Evolutionary conservation across 352 stramenopile species (phyloP).

Genomic region (Globisporangium okanoganense): DNA sequence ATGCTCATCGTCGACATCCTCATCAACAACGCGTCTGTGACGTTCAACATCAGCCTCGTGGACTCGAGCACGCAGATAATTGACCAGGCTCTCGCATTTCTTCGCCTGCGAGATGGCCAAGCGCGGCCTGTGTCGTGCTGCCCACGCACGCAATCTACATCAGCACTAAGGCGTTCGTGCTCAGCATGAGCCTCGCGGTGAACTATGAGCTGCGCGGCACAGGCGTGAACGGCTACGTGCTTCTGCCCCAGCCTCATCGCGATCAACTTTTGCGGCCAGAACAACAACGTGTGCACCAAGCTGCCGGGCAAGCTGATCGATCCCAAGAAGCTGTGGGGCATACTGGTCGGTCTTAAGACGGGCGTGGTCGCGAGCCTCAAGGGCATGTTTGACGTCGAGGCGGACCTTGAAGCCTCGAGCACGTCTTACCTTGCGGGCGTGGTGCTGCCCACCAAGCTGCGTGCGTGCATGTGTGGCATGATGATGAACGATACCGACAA

Average conservation of each 20-base stretch:
- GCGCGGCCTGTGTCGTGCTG: not conserved
- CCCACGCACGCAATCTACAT: conserved; percentile 4
- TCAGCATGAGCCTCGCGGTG: conserved; percentile 61
- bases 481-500: conserved; percentile 5
- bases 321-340: no score
- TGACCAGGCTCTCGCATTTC: conserved; percentile 20
- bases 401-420: conserved; percentile 39
- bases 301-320: not conserved
- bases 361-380: conserved; percentile 10
- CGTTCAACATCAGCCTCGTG: not conserved
- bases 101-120: conserved; percentile 46
- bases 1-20: not conserved
- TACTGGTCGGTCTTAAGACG: no score
- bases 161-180: conserved; percentile 64
- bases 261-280: conserved; percentile 54
- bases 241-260: conserved; percentile 58
- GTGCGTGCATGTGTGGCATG: not conserved
- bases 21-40: conserved; percentile 1
- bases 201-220: conserved; percentile 66
- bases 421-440: not conserved
- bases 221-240: conserved; percentile 61
- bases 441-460: not conserved
- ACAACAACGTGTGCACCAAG: conserved; percentile 17
- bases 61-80: not conserved
- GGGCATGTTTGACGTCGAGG: conserved; percentile 17